Evolutionary conservation across 2,329 filamentous ascomycete genomes (phyloP), one percentile per base, ranked within the genome.

Genomic region (Fusarium illudens): DNA sequence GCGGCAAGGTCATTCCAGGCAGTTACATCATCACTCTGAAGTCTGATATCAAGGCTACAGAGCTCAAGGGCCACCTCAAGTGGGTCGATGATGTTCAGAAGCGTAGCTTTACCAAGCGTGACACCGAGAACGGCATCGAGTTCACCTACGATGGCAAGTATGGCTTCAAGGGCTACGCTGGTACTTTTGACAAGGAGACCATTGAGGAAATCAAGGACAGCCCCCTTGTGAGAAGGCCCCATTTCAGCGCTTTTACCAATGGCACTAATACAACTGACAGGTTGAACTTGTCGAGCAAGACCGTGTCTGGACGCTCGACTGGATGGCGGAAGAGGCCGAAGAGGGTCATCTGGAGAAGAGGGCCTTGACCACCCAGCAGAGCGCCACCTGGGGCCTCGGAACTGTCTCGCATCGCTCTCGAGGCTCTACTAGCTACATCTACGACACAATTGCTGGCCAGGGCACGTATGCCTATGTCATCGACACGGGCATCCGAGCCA

Each of bases 21-120:
- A 83, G 82, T 57, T 90, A 88, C 78, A 89, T 90, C 69, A 83
- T 90, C 34, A 86, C 89, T 50, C 88, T 89, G 77, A 87, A 89
- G 77, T 79, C 79, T 65, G 82, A 81, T 54, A 80, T 81, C 67
- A 77, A 77, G 51, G 75, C 80, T 17, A 78, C 79, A 4, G 79
- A 78, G 32, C 79, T 89, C 67, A 76, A 80, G 36, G 77, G 78
- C 46, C 84, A 88, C 73, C 74, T 87, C 67, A 73, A 75, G 46
- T 83, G 80, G 70, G 80, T 88, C 67, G 81, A 80, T n/a, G 79
- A 83, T 37, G 76, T 89, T 48, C 81, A 84, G 72, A 86, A 84
- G 76, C 83, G 86, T 67, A 87, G 86, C 72, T 64, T 87, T 39
- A 78, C 75, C 72, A 82, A 83, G 73, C 80, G 84, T 30, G 81